Base-by-base conservation (phyloP, 2,329 filamentous ascomycete species). In the Aureobasidium vineae region DNA sequence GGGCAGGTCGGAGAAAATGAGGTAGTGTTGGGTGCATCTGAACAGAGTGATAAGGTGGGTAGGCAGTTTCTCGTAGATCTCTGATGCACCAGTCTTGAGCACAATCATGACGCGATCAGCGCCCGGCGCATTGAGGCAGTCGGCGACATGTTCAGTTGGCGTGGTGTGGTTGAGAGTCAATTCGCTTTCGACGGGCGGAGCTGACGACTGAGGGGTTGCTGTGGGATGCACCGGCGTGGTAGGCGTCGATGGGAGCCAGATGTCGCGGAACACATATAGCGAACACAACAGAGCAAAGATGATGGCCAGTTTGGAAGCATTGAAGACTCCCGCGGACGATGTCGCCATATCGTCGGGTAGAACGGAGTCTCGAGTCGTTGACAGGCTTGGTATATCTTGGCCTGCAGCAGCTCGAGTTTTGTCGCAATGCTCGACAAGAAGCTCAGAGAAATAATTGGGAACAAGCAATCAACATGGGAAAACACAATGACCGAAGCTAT, bases 61-160 rank as follows among this genome's bases (percentile, higher is more conserved):
- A 2, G 84, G 84, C 5, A 88, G 80, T 72, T 86, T 86, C 38
- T 82, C 78, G 67, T 79, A 77, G 3, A 84, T 79, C 71, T 87
- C 85, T 16, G 84, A 84, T 16, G 85, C 84, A 60, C 85, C 85
- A 0, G 85, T 87, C 71, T 85, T 84, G 67, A 88, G 76, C 49
- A 86, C 76, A 31, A 88, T 79, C 70, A 87, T 81, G 63, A 87
- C 75, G 69, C 86, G 78, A 7, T 83, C 77, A 10, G 78, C 75
- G 52, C 76, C 75, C 0, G 72, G 71, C 19, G 73, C 64, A 53
- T 68, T 66, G 15, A 54, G 65, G 66, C 73, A 74, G 33, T 60
- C 45, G 23, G 36, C 61, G 21, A 13, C 53, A 23, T 38, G 36
- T 23, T 57, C 41, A 10, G 13, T 8, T 45, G n/a, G 15, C 6